phyloP scores from a whole-genome alignment of 345 rosid species.

The Ceriops zippeliana region DNA sequence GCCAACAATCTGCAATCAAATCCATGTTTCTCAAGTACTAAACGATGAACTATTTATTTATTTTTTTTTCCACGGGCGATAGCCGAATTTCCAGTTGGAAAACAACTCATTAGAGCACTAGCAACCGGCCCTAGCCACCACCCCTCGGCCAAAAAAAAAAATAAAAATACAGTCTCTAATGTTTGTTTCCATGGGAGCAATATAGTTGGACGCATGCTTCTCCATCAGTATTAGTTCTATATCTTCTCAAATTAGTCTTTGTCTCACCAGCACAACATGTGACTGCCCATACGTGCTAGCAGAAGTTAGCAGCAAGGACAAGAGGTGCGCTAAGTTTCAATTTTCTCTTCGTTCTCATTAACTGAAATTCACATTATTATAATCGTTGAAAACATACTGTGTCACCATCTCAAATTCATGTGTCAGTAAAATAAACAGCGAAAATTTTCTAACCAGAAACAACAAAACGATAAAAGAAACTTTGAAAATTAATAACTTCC shows the following conservation, averaged over 20 bases:
- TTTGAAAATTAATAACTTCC: too few relatives aligned
- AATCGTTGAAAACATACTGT: too few relatives aligned
- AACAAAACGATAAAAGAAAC: too few relatives aligned
- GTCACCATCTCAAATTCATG: too few relatives aligned
- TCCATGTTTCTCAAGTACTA: conserved; percentile 49
- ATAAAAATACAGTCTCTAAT: too few relatives aligned
- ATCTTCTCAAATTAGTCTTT: conserved; percentile 14
- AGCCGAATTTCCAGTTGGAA: conserved; percentile 36
- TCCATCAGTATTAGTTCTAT: conserved; percentile 19
- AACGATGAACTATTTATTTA: neutral
- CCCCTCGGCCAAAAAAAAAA: neutral
- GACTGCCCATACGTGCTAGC: conserved; percentile 32
- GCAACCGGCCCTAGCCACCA: conserved; percentile 8
- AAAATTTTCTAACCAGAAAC: too few relatives aligned
- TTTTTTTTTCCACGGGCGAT: conserved; percentile 7
- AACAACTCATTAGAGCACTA: conserved; percentile 51
- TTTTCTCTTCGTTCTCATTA: neutral
- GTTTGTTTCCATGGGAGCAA: too few relatives aligned
- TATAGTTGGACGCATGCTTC: too few relatives aligned
- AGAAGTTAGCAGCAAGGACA: conserved; percentile 10
- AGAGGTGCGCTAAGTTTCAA: neutral
- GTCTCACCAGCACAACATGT: conserved; percentile 53
- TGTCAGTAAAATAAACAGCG: too few relatives aligned
- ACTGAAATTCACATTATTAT: neutral
- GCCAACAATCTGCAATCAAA: conserved; percentile 42